Percentiles rank a stretch among this genome's conserved stretches.
phyloP scores from a whole-genome alignment of 1,284 basidiomycete species.

The Cryptococcus hybrid region DNA sequence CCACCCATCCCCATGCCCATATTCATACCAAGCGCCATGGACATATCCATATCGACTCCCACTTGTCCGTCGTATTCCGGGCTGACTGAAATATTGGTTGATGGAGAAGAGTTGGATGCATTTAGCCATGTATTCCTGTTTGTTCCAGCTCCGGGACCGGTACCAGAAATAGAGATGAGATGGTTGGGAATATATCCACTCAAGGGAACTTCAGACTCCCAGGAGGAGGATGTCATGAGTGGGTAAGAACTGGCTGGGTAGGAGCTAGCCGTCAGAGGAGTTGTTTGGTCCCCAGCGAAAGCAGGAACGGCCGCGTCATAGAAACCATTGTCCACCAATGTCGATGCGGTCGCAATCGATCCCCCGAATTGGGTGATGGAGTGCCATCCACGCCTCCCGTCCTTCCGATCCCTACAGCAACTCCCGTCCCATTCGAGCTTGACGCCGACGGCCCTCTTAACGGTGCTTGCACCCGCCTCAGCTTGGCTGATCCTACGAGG shows the following conservation, averaged over 20 bases:
- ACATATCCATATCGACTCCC: conserved; percentile 25
- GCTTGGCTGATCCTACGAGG: conserved; percentile 26
- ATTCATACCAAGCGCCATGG: conserved; percentile 25
- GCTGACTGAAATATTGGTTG: neutral
- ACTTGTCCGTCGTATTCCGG: neutral
- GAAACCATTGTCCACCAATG: conserved; percentile 13
- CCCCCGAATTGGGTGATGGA: conserved; percentile 13
- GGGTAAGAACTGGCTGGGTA: neutral
- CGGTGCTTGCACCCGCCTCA: conserved; percentile 22
- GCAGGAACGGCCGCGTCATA: conserved; percentile 19
- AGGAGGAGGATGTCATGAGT: neutral
- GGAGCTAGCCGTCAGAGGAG: neutral
- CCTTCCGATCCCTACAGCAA: neutral
- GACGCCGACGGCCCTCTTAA: conserved; percentile 5
- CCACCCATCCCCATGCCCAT: conserved; percentile 1
- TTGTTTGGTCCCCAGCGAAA: conserved; percentile 12
- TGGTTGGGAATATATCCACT: neutral
- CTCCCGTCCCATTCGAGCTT: conserved; percentile 3
- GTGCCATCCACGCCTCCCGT: conserved; percentile 1
- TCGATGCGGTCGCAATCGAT: conserved; percentile 17
- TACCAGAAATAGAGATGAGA: neutral
- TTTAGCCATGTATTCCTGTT: neutral
- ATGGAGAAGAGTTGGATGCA: neutral
- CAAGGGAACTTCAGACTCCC: neutral
- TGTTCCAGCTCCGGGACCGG: neutral